phyloP scores from a whole-genome alignment of 306 rosid species.

The Vigna nakashimae region DNA sequence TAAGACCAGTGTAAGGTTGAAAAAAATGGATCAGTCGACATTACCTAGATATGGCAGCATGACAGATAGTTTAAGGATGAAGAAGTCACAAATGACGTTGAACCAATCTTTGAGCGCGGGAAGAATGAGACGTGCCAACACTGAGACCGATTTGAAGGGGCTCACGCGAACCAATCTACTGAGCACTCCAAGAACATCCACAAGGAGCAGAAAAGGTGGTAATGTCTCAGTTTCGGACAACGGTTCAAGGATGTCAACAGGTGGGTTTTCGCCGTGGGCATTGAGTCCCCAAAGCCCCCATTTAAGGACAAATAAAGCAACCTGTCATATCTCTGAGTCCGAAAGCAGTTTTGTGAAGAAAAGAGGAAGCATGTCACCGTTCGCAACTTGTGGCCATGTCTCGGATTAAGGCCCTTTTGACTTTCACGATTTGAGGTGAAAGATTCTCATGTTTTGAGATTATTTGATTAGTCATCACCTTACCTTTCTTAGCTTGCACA shows the following conservation, averaged over 20 bases:
- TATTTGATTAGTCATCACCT: background rate
- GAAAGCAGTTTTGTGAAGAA: background rate
- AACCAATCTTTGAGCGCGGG: constrained; percentile 26
- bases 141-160: constrained; percentile 23
- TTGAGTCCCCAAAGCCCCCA: constrained; percentile 47
- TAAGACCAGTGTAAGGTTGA: constrained; percentile 31
- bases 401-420: constrained; percentile 44
- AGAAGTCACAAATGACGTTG: constrained; percentile 14
- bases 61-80: constrained; percentile 14
- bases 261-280: constrained; percentile 39
- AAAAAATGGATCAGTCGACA: constrained; percentile 35
- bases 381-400: constrained; percentile 43
- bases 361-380: constrained; percentile 51
- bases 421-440: background rate
- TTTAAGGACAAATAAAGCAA: constrained; percentile 11
- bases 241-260: constrained; percentile 23
- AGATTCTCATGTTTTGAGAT: constrained; percentile 16
- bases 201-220: background rate
- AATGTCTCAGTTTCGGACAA: constrained; percentile 35
- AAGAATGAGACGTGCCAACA: constrained; percentile 5
- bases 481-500: constrained; percentile 31
- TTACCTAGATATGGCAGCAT: background rate
- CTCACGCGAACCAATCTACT: constrained; percentile 19
- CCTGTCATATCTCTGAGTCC: constrained; percentile 18
- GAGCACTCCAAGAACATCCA: constrained; percentile 36